Evolutionary conservation across 352 stramenopile genomes (phyloP).

Genomic region (Phytopythium chamaehyphon): DNA sequence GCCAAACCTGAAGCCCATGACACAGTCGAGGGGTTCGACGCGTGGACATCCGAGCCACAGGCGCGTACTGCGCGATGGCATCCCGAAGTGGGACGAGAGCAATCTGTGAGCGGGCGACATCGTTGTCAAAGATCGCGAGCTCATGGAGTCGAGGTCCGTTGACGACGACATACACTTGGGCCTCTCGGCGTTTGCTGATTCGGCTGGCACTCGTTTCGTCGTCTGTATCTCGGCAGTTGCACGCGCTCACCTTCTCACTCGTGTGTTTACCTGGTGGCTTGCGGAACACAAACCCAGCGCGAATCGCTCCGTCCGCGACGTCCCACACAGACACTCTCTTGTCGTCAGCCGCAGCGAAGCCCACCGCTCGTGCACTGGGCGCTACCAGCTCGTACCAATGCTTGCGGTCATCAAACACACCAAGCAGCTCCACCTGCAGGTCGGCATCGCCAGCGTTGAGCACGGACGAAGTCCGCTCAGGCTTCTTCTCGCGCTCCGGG

Average conservation of each 20-base stretch:
- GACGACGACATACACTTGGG: conserved; percentile 27
- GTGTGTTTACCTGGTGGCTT: not conserved
- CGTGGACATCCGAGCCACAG: not conserved
- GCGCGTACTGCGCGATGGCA: conserved; percentile 28
- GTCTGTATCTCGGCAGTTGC: conserved; percentile 2
- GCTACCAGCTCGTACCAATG: conserved; percentile 45
- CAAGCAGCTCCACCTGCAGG: conserved; percentile 12
- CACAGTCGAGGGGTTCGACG: not conserved
- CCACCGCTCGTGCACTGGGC: conserved; percentile 14
- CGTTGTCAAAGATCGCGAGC: conserved; percentile 26
- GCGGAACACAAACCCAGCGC: conserved; percentile 24
- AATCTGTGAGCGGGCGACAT: conserved; percentile 23
- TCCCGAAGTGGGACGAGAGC: conserved; percentile 14
- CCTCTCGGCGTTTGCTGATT: conserved; percentile 4
- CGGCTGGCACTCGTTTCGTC: conserved; percentile 4
- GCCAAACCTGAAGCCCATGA: conserved; percentile 24
- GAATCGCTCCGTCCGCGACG: conserved; percentile 29
- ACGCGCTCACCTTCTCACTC: not conserved
- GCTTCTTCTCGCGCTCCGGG: conserved; percentile 11
- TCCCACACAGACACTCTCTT: conserved; percentile 25
- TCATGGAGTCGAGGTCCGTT: conserved; percentile 23
- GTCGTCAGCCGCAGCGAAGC: not conserved
- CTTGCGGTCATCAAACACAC: conserved; percentile 24
- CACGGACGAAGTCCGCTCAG: not conserved
- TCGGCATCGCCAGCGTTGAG: not conserved